Evolutionary conservation across 1,284 basidiomycete genomes (phyloP), one percentile per base, ranked within the genome.

Genomic region (Heliocybe sulcata): DNA sequence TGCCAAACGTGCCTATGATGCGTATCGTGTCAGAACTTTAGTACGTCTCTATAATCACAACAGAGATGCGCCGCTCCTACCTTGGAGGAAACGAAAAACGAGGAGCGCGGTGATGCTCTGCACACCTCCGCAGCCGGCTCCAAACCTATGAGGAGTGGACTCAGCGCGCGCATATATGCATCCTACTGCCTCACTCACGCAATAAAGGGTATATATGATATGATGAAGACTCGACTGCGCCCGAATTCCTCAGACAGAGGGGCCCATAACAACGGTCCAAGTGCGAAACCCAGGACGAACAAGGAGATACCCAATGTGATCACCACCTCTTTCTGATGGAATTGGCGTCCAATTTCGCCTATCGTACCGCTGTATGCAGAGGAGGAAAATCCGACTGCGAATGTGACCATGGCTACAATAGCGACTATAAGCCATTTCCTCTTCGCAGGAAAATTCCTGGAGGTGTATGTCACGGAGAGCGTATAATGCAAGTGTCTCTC

Each of bases 181-280:
- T n/a, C n/a, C n/a, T n/a, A 38, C 11, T 38, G 35, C 35, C 19
- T 11, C 11, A 45, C 42, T 45, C 42, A 45, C 42, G 42, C 42
- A 25, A 45, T 38, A 27, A 52, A 52, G n/a, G 27, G 31, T n/a
- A 52, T 35, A 20, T 52, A 52, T 20, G 51, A 52, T 23, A 52
- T 19, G 9, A 52, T 31, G 51, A 52, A 52, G 3, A 52, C 9
- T 11, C 31, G 14, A 20, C 51, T 20, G 4, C 51, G 26, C 9
- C 51, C 51, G n/a, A 29, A 31, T n/a, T 19, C 33, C 27, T 52
- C 51, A 20, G 16, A n/a, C 31, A 38, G 12, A 29, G 51, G 51
- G 10, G 51, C 51, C 51, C 51, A 52, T n/a, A 52, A 16, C 19
- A 52, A 20, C 4, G 51, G 51, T 4, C 51, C 51, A 4, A 52